A percentile compares a stretch with the other conserved stretches of the same genome.
These are phyloP conservation scores for Albizia julibrissin DNA, from an alignment of 306 rosid species.

Conservation along the genomic window DNA sequence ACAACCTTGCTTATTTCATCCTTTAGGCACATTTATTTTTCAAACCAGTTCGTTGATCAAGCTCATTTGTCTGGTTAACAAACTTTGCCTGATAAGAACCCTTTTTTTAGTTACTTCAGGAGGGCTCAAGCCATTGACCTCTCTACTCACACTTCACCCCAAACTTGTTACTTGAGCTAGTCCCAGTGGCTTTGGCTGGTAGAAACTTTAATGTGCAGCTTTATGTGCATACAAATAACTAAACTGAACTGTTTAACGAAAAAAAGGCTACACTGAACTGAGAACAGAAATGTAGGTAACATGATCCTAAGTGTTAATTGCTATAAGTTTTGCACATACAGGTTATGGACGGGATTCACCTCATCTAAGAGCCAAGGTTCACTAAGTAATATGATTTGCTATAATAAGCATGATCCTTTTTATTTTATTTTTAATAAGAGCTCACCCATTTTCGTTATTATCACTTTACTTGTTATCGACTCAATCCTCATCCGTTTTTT, in stretches of 20 bases:
- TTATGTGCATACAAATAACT: not conserved
- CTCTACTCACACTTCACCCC: not conserved
- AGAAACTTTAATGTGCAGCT: not conserved
- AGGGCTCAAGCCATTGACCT: not conserved
- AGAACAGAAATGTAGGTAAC: not conserved
- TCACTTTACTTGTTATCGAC: not conserved
- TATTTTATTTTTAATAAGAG: not conserved
- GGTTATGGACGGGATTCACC: conserved; percentile 6
- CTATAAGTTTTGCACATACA: not conserved
- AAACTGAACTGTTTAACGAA: not conserved
- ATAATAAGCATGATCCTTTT: not conserved
- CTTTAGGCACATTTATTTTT: not conserved
- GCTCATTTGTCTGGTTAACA: not conserved
- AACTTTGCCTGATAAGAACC: not conserved
- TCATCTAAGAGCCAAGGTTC: not conserved
- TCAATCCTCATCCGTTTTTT: conserved; percentile 1
- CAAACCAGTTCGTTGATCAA: not conserved
- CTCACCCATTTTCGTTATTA: not conserved
- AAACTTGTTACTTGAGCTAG: not conserved
- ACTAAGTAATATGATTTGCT: not conserved
- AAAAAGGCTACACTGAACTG: not conserved
- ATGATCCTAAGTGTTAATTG: not conserved
- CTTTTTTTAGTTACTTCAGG: not conserved
- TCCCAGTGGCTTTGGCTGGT: not conserved
- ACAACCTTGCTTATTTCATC: not conserved